Percentiles rank a stretch among this genome's conserved stretches.
phyloP scores from a whole-genome alignment of 2,329 filamentous ascomycete species.

The Ophiocordyceps camponoti-floridani region DNA sequence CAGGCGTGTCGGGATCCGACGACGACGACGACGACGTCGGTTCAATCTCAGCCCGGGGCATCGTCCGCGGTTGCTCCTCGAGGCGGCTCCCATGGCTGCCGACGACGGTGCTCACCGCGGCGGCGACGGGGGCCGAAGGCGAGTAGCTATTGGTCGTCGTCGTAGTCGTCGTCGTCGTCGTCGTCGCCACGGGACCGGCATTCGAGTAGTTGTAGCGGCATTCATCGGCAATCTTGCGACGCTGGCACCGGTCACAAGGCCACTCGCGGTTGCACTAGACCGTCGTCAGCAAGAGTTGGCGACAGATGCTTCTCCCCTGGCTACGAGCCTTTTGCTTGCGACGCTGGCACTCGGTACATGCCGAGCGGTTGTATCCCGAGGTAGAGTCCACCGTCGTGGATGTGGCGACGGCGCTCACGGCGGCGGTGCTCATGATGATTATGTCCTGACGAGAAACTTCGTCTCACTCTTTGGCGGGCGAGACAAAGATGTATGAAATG shows the following conservation, averaged over 20 bases:
- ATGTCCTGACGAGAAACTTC: too few species aligned
- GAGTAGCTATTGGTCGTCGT: neutral
- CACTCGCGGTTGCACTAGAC: slow-evolving; percentile 14
- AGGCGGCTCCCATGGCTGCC: neutral
- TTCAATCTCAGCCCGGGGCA: neutral
- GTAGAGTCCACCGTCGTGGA: neutral
- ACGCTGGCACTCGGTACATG: slow-evolving; percentile 24
- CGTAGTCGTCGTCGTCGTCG: neutral
- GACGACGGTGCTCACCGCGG: too few species aligned
- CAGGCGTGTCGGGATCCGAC: slow-evolving; percentile 1
- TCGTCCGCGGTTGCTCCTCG: neutral
- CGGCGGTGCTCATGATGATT: neutral
- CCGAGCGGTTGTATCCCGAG: slow-evolving; percentile 11
- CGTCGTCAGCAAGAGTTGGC: neutral
- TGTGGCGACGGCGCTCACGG: neutral
- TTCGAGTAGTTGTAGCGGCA: slow-evolving; percentile 9
- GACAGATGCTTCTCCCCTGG: neutral
- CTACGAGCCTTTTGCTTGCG: slow-evolving; percentile 18
- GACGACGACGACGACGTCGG: neutral
- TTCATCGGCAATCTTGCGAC: slow-evolving; percentile 12
- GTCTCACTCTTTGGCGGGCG: neutral
- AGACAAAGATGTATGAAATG: too few species aligned
- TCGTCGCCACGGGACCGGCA: neutral
- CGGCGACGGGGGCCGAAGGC: neutral
- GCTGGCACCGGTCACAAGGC: slow-evolving; percentile 14